Percentiles rank a stretch among this genome's conserved stretches.
These are phyloP conservation scores for Colletotrichum cereale DNA, from an alignment of 2,329 filamentous ascomycete genomes.

Conservation along the genomic window DNA sequence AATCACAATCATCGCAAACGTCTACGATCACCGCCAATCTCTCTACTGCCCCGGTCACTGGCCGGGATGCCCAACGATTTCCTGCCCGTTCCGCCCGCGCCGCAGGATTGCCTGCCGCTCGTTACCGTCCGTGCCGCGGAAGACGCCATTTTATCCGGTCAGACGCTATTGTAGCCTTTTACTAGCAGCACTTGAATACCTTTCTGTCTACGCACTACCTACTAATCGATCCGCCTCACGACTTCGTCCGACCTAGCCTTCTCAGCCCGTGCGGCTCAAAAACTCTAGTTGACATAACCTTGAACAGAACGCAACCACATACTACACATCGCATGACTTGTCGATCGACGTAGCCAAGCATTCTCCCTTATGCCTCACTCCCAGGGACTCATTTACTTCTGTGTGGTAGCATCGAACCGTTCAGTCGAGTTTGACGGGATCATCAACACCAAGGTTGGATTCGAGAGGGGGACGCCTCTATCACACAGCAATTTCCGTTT, in stretches of 20 bases:
- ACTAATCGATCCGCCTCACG: neutral
- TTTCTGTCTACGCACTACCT: neutral
- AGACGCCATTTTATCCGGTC: conserved; percentile 26
- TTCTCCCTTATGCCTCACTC: neutral
- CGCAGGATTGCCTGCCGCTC: conserved; percentile 28
- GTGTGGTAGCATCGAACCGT: conserved; percentile 30
- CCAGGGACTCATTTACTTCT: neutral
- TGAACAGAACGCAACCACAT: conserved; percentile 1
- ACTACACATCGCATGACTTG: neutral
- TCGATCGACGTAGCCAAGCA: conserved; percentile 5
- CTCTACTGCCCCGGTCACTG: conserved; percentile 11
- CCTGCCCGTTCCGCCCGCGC: conserved; percentile 34
- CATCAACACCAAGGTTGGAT: neutral
- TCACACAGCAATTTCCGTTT: conserved; percentile 32
- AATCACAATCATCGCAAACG: conserved; percentile 7
- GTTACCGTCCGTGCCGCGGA: conserved; percentile 21
- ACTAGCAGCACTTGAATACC: neutral
- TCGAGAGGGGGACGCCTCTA: conserved; percentile 15
- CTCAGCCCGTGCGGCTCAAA: conserved; percentile 15
- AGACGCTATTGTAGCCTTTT: conserved; percentile 4
- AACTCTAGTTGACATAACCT: neutral
- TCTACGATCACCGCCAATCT: conserved; percentile 30
- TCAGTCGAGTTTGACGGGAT: conserved; percentile 13
- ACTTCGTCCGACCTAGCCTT: neutral
- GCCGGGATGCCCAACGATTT: conserved; percentile 29